These are phyloP conservation scores for Ophiostoma montium DNA, from an alignment of 2,329 filamentous ascomycete species.

Conservation along the genomic window DNA sequence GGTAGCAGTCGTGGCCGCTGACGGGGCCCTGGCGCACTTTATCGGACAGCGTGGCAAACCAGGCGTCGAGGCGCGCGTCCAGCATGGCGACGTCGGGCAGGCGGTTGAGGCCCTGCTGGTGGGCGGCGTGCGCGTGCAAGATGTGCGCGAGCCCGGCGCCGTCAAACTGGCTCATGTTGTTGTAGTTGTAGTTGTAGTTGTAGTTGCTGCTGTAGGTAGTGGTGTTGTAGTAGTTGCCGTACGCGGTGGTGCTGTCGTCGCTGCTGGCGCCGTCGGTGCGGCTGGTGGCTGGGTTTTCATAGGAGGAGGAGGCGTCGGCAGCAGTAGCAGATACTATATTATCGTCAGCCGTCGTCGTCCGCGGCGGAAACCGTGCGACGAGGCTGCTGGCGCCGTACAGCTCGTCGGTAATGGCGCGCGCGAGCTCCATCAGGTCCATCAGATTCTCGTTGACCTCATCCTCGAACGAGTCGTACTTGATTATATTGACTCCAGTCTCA, in stretches of 20 bases:
- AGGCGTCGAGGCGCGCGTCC: constrained; percentile 5
- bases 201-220: not conserved
- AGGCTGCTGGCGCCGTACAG: constrained; percentile 3
- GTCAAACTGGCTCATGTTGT: not conserved
- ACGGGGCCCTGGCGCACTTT: constrained; percentile 3
- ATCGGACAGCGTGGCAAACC: constrained; percentile 5
- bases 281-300: not conserved
- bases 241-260: not conserved
- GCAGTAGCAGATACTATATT: not conserved
- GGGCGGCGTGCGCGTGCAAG: not conserved
- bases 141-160: not conserved
- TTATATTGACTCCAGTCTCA: too few relatives aligned
- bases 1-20: constrained; percentile 6
- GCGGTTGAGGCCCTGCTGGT: constrained; percentile 1
- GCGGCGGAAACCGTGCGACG: not conserved
- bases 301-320: not conserved
- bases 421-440: constrained; percentile 9
- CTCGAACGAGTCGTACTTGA: constrained; percentile 2
- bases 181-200: too few relatives aligned
- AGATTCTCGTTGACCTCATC: constrained; percentile 8
- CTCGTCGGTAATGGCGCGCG: constrained; percentile 7
- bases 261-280: not conserved
- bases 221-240: not conserved
- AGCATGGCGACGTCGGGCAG: constrained; percentile 1
- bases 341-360: not conserved